Conservation (phyloP, 2,329 filamentous ascomycete species). For the Ramularia endophylla region DNA sequence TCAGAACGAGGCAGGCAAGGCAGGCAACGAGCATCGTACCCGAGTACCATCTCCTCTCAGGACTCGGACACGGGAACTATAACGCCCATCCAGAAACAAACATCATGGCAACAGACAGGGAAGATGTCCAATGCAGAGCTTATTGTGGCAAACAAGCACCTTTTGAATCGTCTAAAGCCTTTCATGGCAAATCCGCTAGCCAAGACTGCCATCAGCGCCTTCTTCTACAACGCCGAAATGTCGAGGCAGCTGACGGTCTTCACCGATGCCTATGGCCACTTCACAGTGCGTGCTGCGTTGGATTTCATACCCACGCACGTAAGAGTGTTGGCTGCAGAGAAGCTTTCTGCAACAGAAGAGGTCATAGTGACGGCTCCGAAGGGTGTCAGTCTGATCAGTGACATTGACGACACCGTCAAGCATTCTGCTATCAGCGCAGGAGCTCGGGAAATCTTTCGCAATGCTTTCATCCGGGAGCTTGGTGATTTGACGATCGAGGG, state of each 20-base stretch:
- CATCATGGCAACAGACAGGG: constrained; percentile 45
- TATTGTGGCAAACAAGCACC: constrained; percentile 70
- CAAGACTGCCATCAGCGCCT: constrained; percentile 75
- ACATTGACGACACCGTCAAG: constrained; percentile 97
- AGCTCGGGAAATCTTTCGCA: constrained; percentile 90
- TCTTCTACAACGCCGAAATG: constrained; percentile 83
- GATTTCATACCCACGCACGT: constrained; percentile 90
- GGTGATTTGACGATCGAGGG: constrained; percentile 76
- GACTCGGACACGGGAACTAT: constrained; percentile 22
- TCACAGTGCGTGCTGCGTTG: constrained; percentile 69
- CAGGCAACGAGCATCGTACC: constrained; percentile 9
- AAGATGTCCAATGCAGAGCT: constrained; percentile 74
- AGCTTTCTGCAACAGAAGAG: constrained; percentile 72
- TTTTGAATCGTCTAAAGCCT: constrained; percentile 81
- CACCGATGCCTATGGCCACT: constrained; percentile 88
- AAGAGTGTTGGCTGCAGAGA: constrained; percentile 77
- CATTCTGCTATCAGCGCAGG: constrained; percentile 84
- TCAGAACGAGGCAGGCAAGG: constrained; percentile 20
- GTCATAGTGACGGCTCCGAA: constrained; percentile 69
- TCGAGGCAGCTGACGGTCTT: constrained; percentile 79
- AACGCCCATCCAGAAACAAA: constrained; percentile 41
- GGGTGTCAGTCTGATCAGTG: constrained; percentile 89
- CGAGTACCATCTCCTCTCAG: constrained; percentile 21
- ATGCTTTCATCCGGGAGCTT: constrained; percentile 86
- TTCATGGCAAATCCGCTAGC: constrained; percentile 83